Conservation (phyloP, 2,329 filamentous ascomycete species). For the Colletotrichum magnum region DNA sequence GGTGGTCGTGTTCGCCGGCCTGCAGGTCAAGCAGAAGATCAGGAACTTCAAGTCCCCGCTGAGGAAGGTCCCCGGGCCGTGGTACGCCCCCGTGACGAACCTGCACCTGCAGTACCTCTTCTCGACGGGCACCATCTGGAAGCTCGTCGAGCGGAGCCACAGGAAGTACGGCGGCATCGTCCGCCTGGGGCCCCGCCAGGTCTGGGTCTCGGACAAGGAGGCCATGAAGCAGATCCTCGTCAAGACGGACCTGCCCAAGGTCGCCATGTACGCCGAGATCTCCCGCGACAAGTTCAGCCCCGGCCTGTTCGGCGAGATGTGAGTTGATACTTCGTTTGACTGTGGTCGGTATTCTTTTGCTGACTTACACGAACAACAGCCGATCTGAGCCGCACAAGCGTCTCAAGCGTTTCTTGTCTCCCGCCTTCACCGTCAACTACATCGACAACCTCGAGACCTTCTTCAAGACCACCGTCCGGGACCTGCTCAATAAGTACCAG, state of each 20-base stretch:
- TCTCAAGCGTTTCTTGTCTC: slow-evolving; percentile 46
- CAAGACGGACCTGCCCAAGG: slow-evolving; percentile 43
- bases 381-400: slow-evolving; percentile 45
- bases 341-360: neutral
- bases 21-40: slow-evolving; percentile 30
- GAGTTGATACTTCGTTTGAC: neutral
- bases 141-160: slow-evolving; percentile 42
- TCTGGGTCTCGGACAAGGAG: slow-evolving; percentile 44
- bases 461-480: slow-evolving; percentile 42
- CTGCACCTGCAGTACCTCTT: slow-evolving; percentile 43
- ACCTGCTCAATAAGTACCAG: slow-evolving; percentile 35
- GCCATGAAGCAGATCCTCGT: slow-evolving; percentile 44
- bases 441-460: slow-evolving; percentile 45
- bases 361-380: slow-evolving; percentile 16
- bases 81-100: slow-evolving; percentile 43
- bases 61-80: slow-evolving; percentile 38
- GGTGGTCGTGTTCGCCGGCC: slow-evolving; percentile 5
- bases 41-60: slow-evolving; percentile 35
- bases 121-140: slow-evolving; percentile 44
- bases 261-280: slow-evolving; percentile 45
- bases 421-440: slow-evolving; percentile 46
- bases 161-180: slow-evolving; percentile 42
- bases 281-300: slow-evolving; percentile 41
- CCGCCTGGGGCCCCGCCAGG: slow-evolving; percentile 42
- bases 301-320: slow-evolving; percentile 45